These are phyloP conservation scores for Paraconiothyrium sp. DNA, from an alignment of 2,329 filamentous ascomycete genomes.

Conservation along the genomic window DNA sequence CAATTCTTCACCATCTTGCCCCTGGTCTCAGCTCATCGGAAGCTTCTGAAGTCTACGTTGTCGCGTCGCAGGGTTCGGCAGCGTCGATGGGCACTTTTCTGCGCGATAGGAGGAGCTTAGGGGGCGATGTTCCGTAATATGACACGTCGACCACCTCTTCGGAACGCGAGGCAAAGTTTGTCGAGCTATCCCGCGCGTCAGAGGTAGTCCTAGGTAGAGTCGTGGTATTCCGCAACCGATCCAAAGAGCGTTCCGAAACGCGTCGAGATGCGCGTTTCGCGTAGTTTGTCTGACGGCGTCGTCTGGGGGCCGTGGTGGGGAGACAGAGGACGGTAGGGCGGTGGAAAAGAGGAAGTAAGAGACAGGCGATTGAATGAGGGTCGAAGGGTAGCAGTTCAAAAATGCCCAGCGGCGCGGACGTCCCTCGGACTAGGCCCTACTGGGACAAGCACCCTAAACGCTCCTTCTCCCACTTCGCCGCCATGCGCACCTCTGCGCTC, in stretches of 20 bases:
- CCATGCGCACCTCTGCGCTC: slow-evolving; percentile 41
- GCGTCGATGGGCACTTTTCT: slow-evolving; percentile 33
- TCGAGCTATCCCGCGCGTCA: slow-evolving; percentile 31
- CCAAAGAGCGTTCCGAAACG: slow-evolving; percentile 48
- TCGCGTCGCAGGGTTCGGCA: slow-evolving; percentile 42
- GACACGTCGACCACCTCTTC: slow-evolving; percentile 23
- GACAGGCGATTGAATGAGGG: slow-evolving; percentile 45
- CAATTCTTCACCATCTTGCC: slow-evolving; percentile 46
- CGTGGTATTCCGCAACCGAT: slow-evolving; percentile 40
- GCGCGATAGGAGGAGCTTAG: slow-evolving; percentile 21
- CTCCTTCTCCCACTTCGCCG: slow-evolving; percentile 36
- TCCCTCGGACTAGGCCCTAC: slow-evolving; percentile 35
- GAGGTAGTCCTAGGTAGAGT: slow-evolving; percentile 39
- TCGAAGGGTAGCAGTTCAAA: slow-evolving; percentile 40
- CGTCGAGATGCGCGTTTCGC: slow-evolving; percentile 55
- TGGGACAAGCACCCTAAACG: slow-evolving; percentile 38
- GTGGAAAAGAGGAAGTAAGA: slow-evolving; percentile 45
- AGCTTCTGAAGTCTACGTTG: slow-evolving; percentile 29
- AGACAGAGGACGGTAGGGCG: slow-evolving; percentile 40
- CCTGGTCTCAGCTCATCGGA: slow-evolving; percentile 41
- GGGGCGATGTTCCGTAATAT: slow-evolving; percentile 6
- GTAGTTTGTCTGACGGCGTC: slow-evolving; percentile 44
- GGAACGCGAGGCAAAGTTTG: slow-evolving; percentile 18
- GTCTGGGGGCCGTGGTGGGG: slow-evolving; percentile 39
- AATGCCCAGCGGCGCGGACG: slow-evolving; percentile 29